These are phyloP conservation scores for Rhodotorula sp. DNA, from an alignment of 1,284 basidiomycete genomes.

Conservation along the genomic window DNA sequence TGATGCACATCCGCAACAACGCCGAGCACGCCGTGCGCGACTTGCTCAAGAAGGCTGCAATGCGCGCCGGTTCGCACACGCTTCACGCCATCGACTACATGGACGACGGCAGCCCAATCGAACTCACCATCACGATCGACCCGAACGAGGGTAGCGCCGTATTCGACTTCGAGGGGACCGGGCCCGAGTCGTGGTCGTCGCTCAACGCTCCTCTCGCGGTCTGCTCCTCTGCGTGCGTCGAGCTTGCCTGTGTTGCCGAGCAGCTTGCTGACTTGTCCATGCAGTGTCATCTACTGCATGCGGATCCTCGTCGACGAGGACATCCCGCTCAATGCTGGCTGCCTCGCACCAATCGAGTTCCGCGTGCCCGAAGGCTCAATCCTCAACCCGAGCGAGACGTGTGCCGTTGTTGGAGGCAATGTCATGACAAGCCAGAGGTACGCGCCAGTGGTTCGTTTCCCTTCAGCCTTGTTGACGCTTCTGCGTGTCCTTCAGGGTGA, in stretches of 20 bases:
- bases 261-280: neutral
- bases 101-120: conserved; percentile 70
- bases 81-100: conserved; percentile 75
- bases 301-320: conserved; percentile 88
- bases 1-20: conserved; percentile 85
- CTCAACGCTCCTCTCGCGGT: conserved; percentile 75
- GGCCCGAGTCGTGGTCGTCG: conserved; percentile 56
- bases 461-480: no score
- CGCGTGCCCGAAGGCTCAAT: conserved; percentile 77
- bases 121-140: conserved; percentile 78
- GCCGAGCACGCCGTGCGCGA: conserved; percentile 86
- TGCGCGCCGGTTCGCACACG: conserved; percentile 57
- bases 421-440: conserved; percentile 77
- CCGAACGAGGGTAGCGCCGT: conserved; percentile 72
- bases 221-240: conserved; percentile 68
- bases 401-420: conserved; percentile 41
- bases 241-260: neutral
- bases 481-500: no score
- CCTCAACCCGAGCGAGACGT: conserved; percentile 67
- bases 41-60: conserved; percentile 72
- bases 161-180: conserved; percentile 78
- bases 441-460: conserved; percentile 74
- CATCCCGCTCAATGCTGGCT: conserved; percentile 92
- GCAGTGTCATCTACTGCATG: conserved; percentile 74
- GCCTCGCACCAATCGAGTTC: conserved; percentile 59